Percentiles rank a stretch among this genome's conserved stretches.
These are phyloP conservation scores for Pholiota adiposa DNA, from an alignment of 1,284 basidiomycete genomes.

Conservation along the genomic window DNA sequence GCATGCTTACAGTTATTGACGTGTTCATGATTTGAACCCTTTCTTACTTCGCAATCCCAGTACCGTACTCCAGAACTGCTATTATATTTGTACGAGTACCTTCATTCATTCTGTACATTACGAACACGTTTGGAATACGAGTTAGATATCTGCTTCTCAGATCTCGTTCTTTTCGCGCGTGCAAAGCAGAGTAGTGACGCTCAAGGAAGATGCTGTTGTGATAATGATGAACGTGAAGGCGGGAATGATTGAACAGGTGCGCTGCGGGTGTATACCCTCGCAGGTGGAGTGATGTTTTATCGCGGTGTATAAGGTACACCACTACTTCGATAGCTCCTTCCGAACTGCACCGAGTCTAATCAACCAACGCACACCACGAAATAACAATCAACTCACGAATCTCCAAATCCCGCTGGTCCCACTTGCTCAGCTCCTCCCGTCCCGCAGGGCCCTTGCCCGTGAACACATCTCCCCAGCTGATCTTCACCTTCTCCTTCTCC, in stretches of 20 bases:
- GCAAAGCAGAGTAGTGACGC: too few species aligned
- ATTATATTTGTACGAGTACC: too few species aligned
- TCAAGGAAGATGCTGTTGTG: too few species aligned
- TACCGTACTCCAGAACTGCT: too few species aligned
- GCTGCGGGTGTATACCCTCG: too few species aligned
- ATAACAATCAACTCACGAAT: slow-evolving; percentile 21
- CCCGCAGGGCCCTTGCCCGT: slow-evolving; percentile 27
- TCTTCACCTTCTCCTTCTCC: slow-evolving; percentile 12
- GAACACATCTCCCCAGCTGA: slow-evolving; percentile 30
- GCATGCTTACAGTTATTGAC: background rate
- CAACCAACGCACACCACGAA: background rate
- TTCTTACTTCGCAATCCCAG: background rate
- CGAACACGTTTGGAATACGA: background rate
- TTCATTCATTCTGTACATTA: background rate
- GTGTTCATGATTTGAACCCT: background rate
- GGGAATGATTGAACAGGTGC: background rate
- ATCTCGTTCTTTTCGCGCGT: too few species aligned
- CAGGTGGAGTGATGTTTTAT: too few species aligned
- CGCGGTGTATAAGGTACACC: background rate
- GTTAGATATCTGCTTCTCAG: background rate
- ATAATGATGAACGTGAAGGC: background rate
- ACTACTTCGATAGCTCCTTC: slow-evolving; percentile 20
- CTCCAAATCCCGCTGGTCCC: slow-evolving; percentile 37
- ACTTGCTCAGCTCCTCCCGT: slow-evolving; percentile 29
- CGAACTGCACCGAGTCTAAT: slow-evolving; percentile 12